These are phyloP conservation scores for Sugiyamaella xylanicola DNA, from an alignment of 1,139 yeast genomes.

Conservation along the genomic window DNA sequence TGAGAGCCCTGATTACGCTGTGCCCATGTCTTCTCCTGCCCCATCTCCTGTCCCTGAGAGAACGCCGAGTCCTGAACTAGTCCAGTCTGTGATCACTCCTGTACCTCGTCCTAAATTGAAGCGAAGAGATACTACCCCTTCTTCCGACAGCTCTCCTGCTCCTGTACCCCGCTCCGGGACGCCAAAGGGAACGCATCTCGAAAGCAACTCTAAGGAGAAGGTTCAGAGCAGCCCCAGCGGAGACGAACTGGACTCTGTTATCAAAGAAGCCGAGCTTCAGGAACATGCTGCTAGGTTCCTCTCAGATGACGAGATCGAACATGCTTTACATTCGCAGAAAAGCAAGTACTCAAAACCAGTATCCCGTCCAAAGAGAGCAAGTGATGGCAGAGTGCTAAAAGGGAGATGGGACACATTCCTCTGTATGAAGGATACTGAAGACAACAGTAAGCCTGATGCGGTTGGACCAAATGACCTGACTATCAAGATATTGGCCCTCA, in stretches of 20 bases:
- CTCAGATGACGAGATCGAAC: conserved; percentile 16
- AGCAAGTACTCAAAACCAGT: conserved; percentile 2
- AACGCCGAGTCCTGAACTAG: background rate
- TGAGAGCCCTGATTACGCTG: background rate
- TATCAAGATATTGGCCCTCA: conserved; percentile 43
- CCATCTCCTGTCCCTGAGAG: conserved; percentile 12
- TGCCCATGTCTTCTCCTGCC: background rate
- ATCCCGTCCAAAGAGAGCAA: conserved; percentile 1
- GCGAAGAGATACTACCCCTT: background rate
- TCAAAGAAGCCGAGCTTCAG: conserved; percentile 24
- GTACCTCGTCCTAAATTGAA: background rate
- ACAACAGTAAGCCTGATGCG: background rate
- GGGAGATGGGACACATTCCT: conserved; percentile 21
- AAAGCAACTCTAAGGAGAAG: background rate
- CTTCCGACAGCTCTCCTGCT: background rate
- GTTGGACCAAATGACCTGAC: conserved; percentile 45
- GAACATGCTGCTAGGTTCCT: conserved; percentile 13
- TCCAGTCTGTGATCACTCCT: background rate
- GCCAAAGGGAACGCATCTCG: background rate
- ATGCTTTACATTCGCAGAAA: conserved; percentile 5
- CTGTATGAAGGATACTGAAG: conserved; percentile 24
- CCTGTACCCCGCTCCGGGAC: no score
- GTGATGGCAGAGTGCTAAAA: conserved; percentile 13
- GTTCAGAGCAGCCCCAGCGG: background rate
- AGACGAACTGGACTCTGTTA: conserved; percentile 30